phyloP scores from a whole-genome alignment of 495 filamentous ascomycete species.

The Terfezia boudieri region DNA sequence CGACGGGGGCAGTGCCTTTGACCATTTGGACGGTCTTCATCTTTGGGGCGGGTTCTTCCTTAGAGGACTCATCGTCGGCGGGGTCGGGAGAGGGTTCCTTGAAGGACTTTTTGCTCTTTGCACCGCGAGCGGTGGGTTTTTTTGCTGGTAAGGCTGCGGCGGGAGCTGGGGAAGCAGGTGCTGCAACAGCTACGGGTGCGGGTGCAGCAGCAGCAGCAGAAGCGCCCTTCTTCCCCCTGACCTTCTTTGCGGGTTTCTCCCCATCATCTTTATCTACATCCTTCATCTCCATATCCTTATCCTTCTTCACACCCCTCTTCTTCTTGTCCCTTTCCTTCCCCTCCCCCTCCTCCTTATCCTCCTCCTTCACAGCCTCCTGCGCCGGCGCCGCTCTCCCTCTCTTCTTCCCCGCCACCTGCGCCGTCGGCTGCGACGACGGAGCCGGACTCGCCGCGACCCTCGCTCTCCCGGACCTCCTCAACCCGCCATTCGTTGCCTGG shows the following conservation, averaged over 20 bases:
- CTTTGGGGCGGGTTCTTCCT: slow-evolving; percentile 28
- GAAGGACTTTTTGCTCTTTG: background rate
- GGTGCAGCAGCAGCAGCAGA: slow-evolving; percentile 5
- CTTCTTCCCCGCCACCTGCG: slow-evolving; percentile 9
- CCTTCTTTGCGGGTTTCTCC: slow-evolving; percentile 19
- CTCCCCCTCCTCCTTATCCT: too few relatives aligned
- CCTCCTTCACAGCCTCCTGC: slow-evolving; percentile 5
- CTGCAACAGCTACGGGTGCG: background rate
- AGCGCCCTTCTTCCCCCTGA: slow-evolving; percentile 7
- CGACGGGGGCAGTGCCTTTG: slow-evolving; percentile 27
- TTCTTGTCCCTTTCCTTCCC: slow-evolving; percentile 18
- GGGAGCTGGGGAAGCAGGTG: background rate
- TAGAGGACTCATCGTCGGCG: slow-evolving; percentile 22
- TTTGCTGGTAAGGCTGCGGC: background rate
- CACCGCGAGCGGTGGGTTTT: background rate
- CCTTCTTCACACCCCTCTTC: slow-evolving; percentile 6
- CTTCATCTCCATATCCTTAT: slow-evolving; percentile 3
- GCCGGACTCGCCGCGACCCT: background rate
- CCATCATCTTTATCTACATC: slow-evolving; percentile 11
- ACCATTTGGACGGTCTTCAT: slow-evolving; percentile 23
- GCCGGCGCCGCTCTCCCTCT: background rate
- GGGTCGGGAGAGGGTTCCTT: background rate
- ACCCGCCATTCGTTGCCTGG: background rate
- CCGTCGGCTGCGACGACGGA: background rate
- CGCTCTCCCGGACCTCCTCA: background rate